Conservation (phyloP, 2,329 filamentous ascomycete species). For the Epichloe bromicola region DNA sequence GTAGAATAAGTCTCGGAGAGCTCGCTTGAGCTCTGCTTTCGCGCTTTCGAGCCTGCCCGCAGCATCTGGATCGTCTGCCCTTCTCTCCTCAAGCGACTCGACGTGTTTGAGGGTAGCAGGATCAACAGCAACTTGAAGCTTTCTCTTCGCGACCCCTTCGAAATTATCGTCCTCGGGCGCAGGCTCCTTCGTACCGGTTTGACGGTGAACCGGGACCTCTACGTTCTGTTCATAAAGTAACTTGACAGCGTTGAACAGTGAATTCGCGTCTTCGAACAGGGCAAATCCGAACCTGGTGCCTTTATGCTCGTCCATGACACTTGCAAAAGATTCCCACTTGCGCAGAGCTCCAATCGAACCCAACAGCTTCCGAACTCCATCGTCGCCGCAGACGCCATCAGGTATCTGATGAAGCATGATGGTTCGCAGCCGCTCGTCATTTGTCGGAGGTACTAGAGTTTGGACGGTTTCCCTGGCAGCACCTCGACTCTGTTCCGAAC, state of each 20-base stretch:
- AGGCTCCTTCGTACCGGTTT: slow-evolving; percentile 35
- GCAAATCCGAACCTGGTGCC: slow-evolving; percentile 87
- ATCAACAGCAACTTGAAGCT: slow-evolving; percentile 64
- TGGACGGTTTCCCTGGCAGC: slow-evolving; percentile 56
- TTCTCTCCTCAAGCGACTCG: slow-evolving; percentile 62
- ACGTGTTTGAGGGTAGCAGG: slow-evolving; percentile 72
- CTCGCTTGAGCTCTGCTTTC: slow-evolving; percentile 51
- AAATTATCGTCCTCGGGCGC: slow-evolving; percentile 31
- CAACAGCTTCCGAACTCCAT: slow-evolving; percentile 66
- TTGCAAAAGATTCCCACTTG: slow-evolving; percentile 69
- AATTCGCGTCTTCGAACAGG: slow-evolving; percentile 85
- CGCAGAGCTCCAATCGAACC: slow-evolving; percentile 64
- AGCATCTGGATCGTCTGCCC: slow-evolving; percentile 47
- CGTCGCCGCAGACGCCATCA: slow-evolving; percentile 62
- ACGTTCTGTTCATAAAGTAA: slow-evolving; percentile 72
- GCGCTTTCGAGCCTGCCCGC: slow-evolving; percentile 60
- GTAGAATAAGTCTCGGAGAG: slow-evolving; percentile 60
- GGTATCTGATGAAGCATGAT: slow-evolving; percentile 84
- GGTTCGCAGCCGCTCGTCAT: slow-evolving; percentile 83
- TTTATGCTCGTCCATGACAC: slow-evolving; percentile 52
- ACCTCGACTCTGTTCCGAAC: slow-evolving; percentile 53
- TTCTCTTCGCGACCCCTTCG: slow-evolving; percentile 52
- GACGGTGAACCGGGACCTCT: slow-evolving; percentile 68
- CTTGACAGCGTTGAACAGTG: slow-evolving; percentile 72
- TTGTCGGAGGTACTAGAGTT: slow-evolving; percentile 66